A percentile compares a stretch with the other conserved stretches of the same genome.
Conservation (phyloP, 441 rosid genomes). For the Erysimum pusillum region DNA sequence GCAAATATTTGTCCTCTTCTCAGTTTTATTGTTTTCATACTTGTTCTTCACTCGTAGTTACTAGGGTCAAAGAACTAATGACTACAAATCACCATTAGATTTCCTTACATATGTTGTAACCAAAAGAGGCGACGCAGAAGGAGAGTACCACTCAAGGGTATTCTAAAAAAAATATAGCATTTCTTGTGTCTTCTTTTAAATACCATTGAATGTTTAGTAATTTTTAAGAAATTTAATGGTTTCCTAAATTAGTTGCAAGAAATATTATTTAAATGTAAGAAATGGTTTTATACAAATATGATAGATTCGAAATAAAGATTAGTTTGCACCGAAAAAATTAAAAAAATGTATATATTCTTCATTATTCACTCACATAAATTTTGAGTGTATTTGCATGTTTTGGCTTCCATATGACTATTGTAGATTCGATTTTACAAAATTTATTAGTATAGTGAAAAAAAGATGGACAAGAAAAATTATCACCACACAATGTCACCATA, state of each 20-base stretch:
- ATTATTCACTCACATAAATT: background rate
- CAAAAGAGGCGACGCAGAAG: slow-evolving; percentile 9
- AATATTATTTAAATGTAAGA: background rate
- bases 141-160: slow-evolving; percentile 11
- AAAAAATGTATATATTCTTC: background rate
- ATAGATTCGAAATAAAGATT: background rate
- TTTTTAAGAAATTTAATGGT: background rate
- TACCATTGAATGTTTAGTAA: background rate
- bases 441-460: background rate
- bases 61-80: slow-evolving; percentile 16
- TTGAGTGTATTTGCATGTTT: background rate
- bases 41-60: slow-evolving; percentile 29
- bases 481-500: background rate
- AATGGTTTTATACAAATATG: background rate
- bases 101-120: slow-evolving; percentile 21
- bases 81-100: slow-evolving; percentile 1
- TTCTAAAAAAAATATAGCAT: background rate
- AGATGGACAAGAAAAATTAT: background rate
- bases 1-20: slow-evolving; percentile 28
- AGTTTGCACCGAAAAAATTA: no score
- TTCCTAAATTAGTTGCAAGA: background rate
- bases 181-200: background rate
- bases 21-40: background rate
- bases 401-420: background rate
- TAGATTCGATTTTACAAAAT: background rate